These are phyloP conservation scores for Bigelowiella natans DNA, from an alignment of 78 protist genomes.

Conservation along the genomic window DNA sequence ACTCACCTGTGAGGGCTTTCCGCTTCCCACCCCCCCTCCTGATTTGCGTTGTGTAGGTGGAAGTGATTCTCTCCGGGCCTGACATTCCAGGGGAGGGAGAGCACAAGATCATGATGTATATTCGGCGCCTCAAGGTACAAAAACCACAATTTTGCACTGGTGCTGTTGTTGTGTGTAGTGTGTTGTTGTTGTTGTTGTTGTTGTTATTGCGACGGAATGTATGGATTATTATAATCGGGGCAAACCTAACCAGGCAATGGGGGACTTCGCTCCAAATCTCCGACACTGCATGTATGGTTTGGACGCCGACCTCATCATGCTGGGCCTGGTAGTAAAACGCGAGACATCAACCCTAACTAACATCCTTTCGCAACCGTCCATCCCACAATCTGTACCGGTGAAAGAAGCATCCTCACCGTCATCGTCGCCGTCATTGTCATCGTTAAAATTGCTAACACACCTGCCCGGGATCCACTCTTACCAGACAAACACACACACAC, in stretches of 20 bases:
- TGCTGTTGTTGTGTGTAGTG: too few relatives aligned
- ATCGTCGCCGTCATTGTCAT: not conserved
- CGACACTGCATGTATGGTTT: constrained; percentile 83
- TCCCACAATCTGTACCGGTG: not conserved
- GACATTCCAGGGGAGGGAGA: constrained; percentile 64
- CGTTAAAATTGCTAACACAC: not conserved
- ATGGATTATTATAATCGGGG: constrained; percentile 31
- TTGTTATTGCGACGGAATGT: too few relatives aligned
- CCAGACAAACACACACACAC: not conserved
- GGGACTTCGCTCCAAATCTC: constrained; percentile 57
- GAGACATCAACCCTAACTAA: not conserved
- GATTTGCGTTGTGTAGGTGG: not conserved
- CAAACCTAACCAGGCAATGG: too few relatives aligned
- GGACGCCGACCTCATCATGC: constrained; percentile 87
- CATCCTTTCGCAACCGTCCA: not conserved
- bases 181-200: too few relatives aligned
- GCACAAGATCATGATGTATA: constrained; percentile 88
- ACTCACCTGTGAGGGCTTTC: too few relatives aligned
- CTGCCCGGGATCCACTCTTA: not conserved
- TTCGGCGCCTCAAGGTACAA: constrained; percentile 62
- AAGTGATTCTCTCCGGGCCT: constrained; percentile 35
- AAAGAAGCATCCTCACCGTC: not conserved
- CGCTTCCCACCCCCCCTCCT: too few relatives aligned
- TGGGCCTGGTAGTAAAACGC: constrained; percentile 67
- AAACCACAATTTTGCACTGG: too few relatives aligned